These are phyloP conservation scores for Cyberlindnera mississippiensis DNA, from an alignment of 805 yeast genomes.

Conservation along the genomic window DNA sequence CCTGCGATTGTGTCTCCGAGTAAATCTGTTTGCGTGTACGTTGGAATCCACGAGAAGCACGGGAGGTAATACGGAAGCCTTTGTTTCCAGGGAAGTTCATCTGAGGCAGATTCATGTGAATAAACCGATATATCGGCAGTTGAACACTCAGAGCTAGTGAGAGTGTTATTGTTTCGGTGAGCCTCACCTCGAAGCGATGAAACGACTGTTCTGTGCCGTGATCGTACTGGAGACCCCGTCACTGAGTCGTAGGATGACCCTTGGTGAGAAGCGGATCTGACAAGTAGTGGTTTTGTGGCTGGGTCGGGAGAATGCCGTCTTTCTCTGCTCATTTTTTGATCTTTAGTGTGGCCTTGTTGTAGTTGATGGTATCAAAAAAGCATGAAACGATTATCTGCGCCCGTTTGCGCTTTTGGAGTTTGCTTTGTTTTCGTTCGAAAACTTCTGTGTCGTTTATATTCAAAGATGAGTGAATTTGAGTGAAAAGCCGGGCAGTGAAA, in stretches of 20 bases:
- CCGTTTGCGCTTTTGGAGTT: not conserved
- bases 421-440: not conserved
- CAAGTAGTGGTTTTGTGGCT: conserved; percentile 11
- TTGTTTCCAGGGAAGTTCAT: conserved; percentile 18
- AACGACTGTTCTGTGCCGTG: conserved; percentile 17
- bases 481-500: too few species aligned
- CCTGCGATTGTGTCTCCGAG: conserved; percentile 78
- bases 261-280: conserved; percentile 1
- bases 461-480: too few species aligned
- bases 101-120: conserved; percentile 9
- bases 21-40: conserved; percentile 39
- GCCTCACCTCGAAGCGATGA: conserved; percentile 11
- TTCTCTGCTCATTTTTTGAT: too few species aligned
- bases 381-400: not conserved
- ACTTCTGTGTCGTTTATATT: too few species aligned
- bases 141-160: conserved; percentile 8
- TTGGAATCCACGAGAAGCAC: conserved; percentile 60
- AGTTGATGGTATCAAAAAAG: not conserved
- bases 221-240: conserved; percentile 3
- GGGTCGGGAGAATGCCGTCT: not conserved
- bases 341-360: too few species aligned
- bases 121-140: conserved; percentile 7
- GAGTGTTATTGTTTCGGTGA: conserved; percentile 6
- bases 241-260: conserved; percentile 13
- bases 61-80: conserved; percentile 63